Evolutionary conservation across 306 rosid species (phyloP), one percentile per base, ranked within the genome.

Genomic region (Trifolium dubium): DNA sequence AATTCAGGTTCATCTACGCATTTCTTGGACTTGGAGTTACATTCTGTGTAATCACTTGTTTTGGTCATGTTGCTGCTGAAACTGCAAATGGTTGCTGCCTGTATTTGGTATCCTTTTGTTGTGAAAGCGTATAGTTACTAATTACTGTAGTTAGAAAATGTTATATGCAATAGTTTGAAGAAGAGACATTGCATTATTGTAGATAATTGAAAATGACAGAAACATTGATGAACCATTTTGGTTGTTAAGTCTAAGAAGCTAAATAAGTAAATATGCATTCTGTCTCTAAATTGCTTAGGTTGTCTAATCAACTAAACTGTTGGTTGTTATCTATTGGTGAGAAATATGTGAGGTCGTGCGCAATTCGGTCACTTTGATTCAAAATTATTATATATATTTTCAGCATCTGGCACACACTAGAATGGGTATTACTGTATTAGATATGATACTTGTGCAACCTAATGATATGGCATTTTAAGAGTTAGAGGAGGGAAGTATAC

Each of bases 41-140:
- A 59, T 78, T 90, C 61, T 86, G 90, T 72, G 88, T 82, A 71
- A 85, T 87, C 85, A 90, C 97, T 39, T 87, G 88, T 88, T 64
- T 85, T 29, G 96, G 97, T 68, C 97, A 92, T 72, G 29, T 90
- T 71, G 96, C 97, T 67, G 90, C 98, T 49, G 97, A 82, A 75
- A 87, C 91, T 70, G 88, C 87, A 10, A 90, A 86, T 79, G 88
- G 93, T 9, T 92, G 93, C 79, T 90, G 90, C 89, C 88, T 92
- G 69, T 89, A 87, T 82, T 64, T 90, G 87, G 95, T 90, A 92
- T 88, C 88, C 89, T 80, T 79, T 78, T 83, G 5, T 11, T 43
- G 47, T 37, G 40, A 2, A 44, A 37, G 51, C 41, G 35, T 56
- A 53, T 53, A 53, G 49, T 15, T 50, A 18, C 3, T 50, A 23